Evolutionary conservation across 169 alveolate species (phyloP).

Genomic region (Cystoisospora suis): DNA sequence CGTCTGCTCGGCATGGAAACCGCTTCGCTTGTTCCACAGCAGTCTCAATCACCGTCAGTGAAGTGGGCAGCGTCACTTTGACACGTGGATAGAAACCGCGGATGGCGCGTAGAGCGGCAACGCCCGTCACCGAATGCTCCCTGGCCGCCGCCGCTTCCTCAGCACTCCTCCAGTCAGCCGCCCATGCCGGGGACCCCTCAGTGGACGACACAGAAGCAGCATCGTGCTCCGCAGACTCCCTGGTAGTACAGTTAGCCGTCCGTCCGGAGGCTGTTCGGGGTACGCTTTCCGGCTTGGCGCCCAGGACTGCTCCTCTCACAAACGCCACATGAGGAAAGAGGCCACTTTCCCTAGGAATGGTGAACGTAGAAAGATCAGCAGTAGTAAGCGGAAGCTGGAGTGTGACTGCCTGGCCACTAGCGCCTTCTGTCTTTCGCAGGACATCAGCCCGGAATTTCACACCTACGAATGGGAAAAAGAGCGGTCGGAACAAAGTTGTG

Average conservation of each 20-base stretch:
- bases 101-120: not conserved
- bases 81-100: constrained; percentile 17
- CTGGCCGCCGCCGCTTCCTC: too few species aligned
- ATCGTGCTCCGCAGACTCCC: too few species aligned
- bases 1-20: not conserved
- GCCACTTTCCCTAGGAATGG: constrained; percentile 29
- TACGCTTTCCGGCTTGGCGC: too few species aligned
- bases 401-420: not conserved
- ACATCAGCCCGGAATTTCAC: not conserved
- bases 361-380: constrained; percentile 51
- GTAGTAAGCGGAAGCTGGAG: constrained; percentile 62
- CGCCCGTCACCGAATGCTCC: too few species aligned
- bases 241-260: too few species aligned
- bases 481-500: too few species aligned
- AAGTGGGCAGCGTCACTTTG: not conserved
- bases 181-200: too few species aligned
- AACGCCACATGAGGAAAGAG: constrained; percentile 58
- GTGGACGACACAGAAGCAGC: too few species aligned
- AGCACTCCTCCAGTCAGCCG: too few species aligned
- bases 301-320: too few species aligned
- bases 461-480: not conserved
- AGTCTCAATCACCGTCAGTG: not conserved
- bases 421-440: not conserved
- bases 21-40: not conserved
- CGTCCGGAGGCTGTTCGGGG: too few species aligned